Base-by-base conservation (phyloP, 225 moss, liverwort and hornwort species). In the Physcomitrellopsis africana region DNA sequence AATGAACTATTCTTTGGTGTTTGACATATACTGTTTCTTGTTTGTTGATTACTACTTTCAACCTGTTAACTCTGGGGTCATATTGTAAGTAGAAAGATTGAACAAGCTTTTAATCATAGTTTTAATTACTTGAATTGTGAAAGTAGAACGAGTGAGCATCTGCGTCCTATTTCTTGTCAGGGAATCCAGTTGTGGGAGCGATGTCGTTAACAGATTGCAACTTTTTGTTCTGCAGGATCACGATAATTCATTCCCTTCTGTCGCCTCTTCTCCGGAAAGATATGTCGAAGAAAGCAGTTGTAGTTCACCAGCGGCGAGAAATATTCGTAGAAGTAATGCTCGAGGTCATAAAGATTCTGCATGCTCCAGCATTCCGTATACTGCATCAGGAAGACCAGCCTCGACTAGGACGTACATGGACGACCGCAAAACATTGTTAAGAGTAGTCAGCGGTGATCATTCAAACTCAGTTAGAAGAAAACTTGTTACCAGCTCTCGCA, bases 251-350 rank as follows among this genome's bases (percentile, higher is more conserved):
- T 76, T 73, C 59, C 45, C 78, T 46, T 76, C 63, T 37, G 70
- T 67, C 10, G 57, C 75, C 41, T 85, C 88, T 24, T 88, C 88
- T 69, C 83, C 88, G 24, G 88, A 83, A 45, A 80, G 82, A 59
- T 17, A 24, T 65, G 66, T 63, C 32, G 72, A 60, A 69, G 82
- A 76, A 65, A 69, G 18, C 42, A 69, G 69, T 60, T 45, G 61
- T 43, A 69, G 78, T 73, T 65, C 82, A 75, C 37, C 67, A 70
- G 57, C 71, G 49, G 55, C 32, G 32, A 37, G 78, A 70, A 76
- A 76, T 29, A 41, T 73, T 75, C 19, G 41, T 67, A 80, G 69
- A 70, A 66, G 46, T 16, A 67, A 72, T 42, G n/a, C 63, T 47
- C 61, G 22, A 68, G 45, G 43, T 65, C 47, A 42, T 27, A 46